A percentile compares a stretch with the other conserved stretches of the same genome.
phyloP scores from a whole-genome alignment of 371 early-diverging fungal genomes.

The Neoconidiobolus thromboides region DNA sequence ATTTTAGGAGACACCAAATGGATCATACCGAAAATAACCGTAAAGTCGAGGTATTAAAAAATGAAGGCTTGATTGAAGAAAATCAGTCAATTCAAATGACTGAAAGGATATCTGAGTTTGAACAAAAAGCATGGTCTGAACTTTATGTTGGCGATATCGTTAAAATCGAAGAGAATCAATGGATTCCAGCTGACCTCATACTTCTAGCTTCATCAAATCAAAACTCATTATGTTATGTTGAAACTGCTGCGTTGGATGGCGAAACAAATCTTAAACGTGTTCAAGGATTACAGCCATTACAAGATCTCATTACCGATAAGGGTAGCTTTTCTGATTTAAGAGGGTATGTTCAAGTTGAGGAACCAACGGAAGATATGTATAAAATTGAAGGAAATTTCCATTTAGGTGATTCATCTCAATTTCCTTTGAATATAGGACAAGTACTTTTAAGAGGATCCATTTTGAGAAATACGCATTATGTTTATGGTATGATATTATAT shows the following conservation, averaged over 20 bases:
- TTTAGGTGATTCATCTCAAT: slow-evolving; percentile 34
- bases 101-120: slow-evolving; percentile 12
- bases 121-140: slow-evolving; percentile 24
- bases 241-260: slow-evolving; percentile 92
- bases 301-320: slow-evolving; percentile 65
- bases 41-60: slow-evolving; percentile 37
- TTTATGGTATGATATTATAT: slow-evolving; percentile 63
- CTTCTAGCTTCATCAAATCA: slow-evolving; percentile 69
- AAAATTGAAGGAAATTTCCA: slow-evolving; percentile 52
- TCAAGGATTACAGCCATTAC: not conserved
- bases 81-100: not conserved
- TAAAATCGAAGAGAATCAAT: slow-evolving; percentile 60
- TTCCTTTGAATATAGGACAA: slow-evolving; percentile 40
- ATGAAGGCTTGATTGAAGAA: slow-evolving; percentile 50
- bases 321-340: slow-evolving; percentile 57
- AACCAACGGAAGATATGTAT: slow-evolving; percentile 77
- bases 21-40: slow-evolving; percentile 75
- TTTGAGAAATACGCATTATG: slow-evolving; percentile 72
- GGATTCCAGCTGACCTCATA: slow-evolving; percentile 84
- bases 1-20: slow-evolving; percentile 76
- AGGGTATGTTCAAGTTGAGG: slow-evolving; percentile 48
- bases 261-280: slow-evolving; percentile 46
- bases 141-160: slow-evolving; percentile 84
- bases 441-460: slow-evolving; percentile 69
- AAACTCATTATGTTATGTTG: slow-evolving; percentile 79